Percentiles rank a stretch among this genome's conserved stretches.
These are phyloP conservation scores for Scheffersomyces segobiensis DNA, from an alignment of 1,139 yeast genomes.

Conservation along the genomic window DNA sequence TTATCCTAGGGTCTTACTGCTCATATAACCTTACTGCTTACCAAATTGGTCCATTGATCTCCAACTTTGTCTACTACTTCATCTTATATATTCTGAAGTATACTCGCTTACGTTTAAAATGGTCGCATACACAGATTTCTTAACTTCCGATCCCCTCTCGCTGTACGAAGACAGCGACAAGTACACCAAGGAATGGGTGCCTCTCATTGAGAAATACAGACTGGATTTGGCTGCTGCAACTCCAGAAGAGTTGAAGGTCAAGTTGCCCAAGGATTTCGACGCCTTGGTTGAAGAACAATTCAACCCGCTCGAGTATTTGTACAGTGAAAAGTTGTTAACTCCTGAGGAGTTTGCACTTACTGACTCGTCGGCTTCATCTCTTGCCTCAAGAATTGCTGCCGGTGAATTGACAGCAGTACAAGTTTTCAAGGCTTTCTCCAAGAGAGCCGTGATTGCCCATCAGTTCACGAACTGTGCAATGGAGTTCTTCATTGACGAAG, in stretches of 20 bases:
- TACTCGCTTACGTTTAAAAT: too few relatives aligned
- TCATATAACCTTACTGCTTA: not conserved
- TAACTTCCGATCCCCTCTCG: constrained; percentile 32
- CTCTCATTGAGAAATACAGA: constrained; percentile 52
- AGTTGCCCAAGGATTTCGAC: constrained; percentile 42
- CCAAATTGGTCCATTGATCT: too few relatives aligned
- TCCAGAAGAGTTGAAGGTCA: constrained; percentile 41
- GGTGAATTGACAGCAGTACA: constrained; percentile 43
- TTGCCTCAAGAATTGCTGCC: constrained; percentile 36
- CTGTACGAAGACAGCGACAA: constrained; percentile 40
- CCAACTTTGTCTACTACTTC: not conserved
- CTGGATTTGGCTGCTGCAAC: constrained; percentile 40
- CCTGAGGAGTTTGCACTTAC: constrained; percentile 49
- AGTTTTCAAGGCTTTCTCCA: constrained; percentile 52
- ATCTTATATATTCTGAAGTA: too few relatives aligned
- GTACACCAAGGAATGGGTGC: constrained; percentile 39
- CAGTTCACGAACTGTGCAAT: constrained; percentile 60
- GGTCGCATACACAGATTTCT: constrained; percentile 3
- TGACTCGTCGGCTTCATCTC: constrained; percentile 37
- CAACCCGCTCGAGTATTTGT: constrained; percentile 47
- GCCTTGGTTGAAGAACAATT: constrained; percentile 42
- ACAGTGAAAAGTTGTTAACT: constrained; percentile 43
- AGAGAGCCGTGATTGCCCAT: constrained; percentile 59
- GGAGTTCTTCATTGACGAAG: constrained; percentile 60
- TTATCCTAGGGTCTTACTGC: not conserved